These are phyloP conservation scores for Trichoderma guizhouense DNA, from an alignment of 2,329 filamentous ascomycete genomes.

Conservation along the genomic window DNA sequence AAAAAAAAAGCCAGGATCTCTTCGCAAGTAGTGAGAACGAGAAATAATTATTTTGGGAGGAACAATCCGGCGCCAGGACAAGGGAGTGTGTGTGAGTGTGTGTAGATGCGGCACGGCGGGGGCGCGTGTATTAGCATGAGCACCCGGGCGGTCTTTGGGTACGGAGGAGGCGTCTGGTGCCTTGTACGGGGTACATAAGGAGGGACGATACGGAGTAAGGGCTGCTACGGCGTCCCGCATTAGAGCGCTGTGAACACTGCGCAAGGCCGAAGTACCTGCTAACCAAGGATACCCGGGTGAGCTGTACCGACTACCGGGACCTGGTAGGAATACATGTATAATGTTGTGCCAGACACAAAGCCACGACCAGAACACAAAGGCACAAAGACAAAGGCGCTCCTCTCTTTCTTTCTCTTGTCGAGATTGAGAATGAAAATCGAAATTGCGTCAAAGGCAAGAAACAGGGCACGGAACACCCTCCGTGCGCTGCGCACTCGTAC, in stretches of 20 bases:
- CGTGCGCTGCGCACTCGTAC: constrained; percentile 2
- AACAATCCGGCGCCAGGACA: constrained; percentile 21
- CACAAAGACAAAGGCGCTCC: neutral
- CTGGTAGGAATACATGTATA: neutral
- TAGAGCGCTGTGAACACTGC: neutral
- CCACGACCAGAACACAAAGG: neutral
- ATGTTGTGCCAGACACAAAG: neutral
- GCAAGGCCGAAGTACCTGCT: neutral
- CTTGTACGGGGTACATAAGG: constrained; percentile 3
- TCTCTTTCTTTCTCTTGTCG: neutral
- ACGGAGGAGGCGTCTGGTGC: neutral
- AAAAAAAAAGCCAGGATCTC: constrained; percentile 10
- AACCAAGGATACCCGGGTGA: neutral
- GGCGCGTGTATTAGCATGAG: constrained; percentile 16
- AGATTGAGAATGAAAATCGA: neutral
- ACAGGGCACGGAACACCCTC: constrained; percentile 7
- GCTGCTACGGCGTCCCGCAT: neutral
- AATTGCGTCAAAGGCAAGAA: neutral
- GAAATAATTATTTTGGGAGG: constrained; percentile 22
- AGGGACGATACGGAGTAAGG: constrained; percentile 2
- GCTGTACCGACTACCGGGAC: neutral
- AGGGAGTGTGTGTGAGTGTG: constrained; percentile 20
- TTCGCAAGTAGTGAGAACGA: constrained; percentile 18
- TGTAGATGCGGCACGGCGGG: constrained; percentile 20
- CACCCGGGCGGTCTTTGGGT: neutral